A percentile compares a stretch with the other conserved stretches of the same genome.
Conservation (phyloP, 305 asterid genomes). For the Fraxinus platypoda region DNA sequence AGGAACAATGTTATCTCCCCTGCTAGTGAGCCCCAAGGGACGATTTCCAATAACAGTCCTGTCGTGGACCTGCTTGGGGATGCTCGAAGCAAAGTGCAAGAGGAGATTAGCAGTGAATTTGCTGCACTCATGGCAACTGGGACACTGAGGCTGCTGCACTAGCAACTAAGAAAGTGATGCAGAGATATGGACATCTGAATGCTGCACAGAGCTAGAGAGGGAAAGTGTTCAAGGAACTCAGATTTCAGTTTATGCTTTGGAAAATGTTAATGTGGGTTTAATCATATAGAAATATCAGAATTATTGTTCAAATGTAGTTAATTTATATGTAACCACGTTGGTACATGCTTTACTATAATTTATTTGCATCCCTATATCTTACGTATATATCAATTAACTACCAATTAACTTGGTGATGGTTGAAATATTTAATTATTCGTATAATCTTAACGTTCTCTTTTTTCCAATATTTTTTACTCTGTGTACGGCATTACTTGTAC, state of each 20-base stretch:
- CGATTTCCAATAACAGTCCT: conserved; percentile 21
- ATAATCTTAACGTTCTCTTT: too few species aligned
- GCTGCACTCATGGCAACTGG: conserved; percentile 90
- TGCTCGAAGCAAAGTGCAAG: conserved; percentile 74
- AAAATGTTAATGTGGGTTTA: background rate
- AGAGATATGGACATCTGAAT: conserved; percentile 54
- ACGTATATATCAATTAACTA: background rate
- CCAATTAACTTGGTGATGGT: background rate
- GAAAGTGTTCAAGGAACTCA: background rate
- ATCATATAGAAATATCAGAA: background rate
- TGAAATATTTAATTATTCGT: too few species aligned
- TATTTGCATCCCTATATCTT: background rate
- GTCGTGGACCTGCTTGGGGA: conserved; percentile 45
- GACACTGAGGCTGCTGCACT: conserved; percentile 88
- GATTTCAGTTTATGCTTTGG: background rate
- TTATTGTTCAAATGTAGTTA: background rate
- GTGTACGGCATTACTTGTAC: background rate
- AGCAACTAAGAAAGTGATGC: conserved; percentile 82
- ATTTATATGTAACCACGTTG: background rate
- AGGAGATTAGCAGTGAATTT: conserved; percentile 75
- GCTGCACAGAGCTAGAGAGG: conserved; percentile 50
- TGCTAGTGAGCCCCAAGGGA: conserved; percentile 21
- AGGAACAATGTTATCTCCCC: conserved; percentile 4
- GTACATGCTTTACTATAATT: background rate
- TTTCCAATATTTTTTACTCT: background rate